Evolutionary conservation across 23 red algal species (phyloP), one percentile per base, ranked within the genome.

Genomic region (Chondrus crispus): DNA sequence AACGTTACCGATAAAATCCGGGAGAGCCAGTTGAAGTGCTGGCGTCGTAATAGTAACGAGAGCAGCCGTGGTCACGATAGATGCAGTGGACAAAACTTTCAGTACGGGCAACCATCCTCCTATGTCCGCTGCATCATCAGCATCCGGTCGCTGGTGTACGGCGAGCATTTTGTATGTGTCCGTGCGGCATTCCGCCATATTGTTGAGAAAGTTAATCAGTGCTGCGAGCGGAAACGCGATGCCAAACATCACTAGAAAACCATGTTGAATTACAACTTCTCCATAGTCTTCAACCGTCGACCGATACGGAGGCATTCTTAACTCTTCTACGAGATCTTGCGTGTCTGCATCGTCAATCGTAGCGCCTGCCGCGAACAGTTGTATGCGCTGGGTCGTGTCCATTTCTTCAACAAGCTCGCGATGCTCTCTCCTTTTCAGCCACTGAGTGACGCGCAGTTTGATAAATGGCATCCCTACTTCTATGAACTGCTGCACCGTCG

Each of bases 231-330:
- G 93, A 57, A 88, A 90, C 12, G 93, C 85, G 1, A 95, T 46
- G 4, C 85, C 93, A 64, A 95, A 95, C 42, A 95, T 54, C 36
- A 72, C 63, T 2, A 95, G 62, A 38, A 74, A 95, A 30, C 83
- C 93, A 60, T 84, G 81, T 62, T 90, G 93, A 77, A 95, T 84
- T n/a, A 95, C 77, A 30, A 88, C 28, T 84, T 95, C 93, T 22
- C 42, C 70, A 41, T 95, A 95, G 46, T 95, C 93, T 46, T 90
- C 85, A 40, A 95, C 82, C 16, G 85, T 88, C 1, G 74, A 74
- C 26, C 54, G 26, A 41, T 85, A 88, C 35, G 84, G 83, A 1
- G 62, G 47, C 62, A 83, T 80, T 30, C 84, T 74, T 26, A 75
- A 73, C 40, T 95, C 84, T 18, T 80, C 39, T 13, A 90, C 33